Evolutionary conservation across 805 yeast species (phyloP).

Genomic region (Teunomyces kruisii): DNA sequence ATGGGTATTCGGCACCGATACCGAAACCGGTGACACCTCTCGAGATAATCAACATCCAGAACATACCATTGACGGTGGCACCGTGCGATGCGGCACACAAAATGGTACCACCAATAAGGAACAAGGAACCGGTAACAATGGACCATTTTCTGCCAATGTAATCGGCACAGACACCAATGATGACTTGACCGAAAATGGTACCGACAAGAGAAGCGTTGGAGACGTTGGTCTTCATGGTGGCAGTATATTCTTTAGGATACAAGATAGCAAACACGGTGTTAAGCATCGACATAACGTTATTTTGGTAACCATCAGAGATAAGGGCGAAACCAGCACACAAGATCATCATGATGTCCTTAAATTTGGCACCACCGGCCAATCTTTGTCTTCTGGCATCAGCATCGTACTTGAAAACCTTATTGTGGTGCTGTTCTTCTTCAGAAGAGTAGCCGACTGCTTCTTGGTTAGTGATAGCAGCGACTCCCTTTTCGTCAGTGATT

Average conservation of each 20-base stretch:
- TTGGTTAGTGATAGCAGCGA: background rate
- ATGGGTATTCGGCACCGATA: conserved; percentile 75
- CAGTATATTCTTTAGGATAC: conserved; percentile 45
- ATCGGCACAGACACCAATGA: conserved; percentile 63
- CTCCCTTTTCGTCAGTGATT: background rate
- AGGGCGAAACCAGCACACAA: conserved; percentile 73
- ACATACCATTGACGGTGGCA: conserved; percentile 55
- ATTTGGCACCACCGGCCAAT: conserved; percentile 22
- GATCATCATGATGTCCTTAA: conserved; percentile 43
- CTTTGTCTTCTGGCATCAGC: conserved; percentile 30
- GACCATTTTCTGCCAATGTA: conserved; percentile 70
- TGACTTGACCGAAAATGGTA: conserved; percentile 69
- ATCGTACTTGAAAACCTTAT: conserved; percentile 29
- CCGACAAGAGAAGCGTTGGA: conserved; percentile 71
- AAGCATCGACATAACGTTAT: conserved; percentile 69
- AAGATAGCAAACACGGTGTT: conserved; percentile 53
- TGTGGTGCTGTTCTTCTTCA: background rate
- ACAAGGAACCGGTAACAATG: conserved; percentile 60
- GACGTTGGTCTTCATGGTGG: conserved; percentile 58
- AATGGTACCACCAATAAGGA: conserved; percentile 63
- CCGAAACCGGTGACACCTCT: conserved; percentile 80
- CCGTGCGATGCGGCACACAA: conserved; percentile 75
- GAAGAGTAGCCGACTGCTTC: conserved; percentile 2
- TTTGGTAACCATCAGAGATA: conserved; percentile 76
- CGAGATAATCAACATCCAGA: conserved; percentile 73